Percentiles rank a stretch among this genome's conserved stretches.
Evolutionary conservation across 257 asterid species (phyloP).

Genomic region (Solanum ossicruentum): DNA sequence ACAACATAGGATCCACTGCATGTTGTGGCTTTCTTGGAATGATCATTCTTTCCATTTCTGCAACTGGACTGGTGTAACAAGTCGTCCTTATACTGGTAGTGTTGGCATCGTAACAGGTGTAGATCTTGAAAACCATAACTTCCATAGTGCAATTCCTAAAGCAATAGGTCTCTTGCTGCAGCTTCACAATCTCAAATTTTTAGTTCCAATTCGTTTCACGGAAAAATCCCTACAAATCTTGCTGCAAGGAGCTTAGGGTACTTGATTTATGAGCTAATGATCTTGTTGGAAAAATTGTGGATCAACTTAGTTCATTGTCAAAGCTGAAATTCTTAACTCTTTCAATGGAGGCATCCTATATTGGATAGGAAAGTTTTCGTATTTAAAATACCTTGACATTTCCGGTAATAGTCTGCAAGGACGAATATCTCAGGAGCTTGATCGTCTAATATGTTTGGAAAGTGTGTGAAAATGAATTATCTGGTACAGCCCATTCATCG

Average conservation of each 20-base stretch:
- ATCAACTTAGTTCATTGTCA: background rate
- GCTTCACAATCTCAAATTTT: slow-evolving; percentile 3
- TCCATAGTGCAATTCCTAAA: slow-evolving; percentile 9
- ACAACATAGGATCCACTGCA: background rate
- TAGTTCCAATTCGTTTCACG: slow-evolving; percentile 2
- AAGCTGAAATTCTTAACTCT: background rate
- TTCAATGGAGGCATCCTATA: slow-evolving; percentile 7
- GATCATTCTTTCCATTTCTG: slow-evolving; percentile 3
- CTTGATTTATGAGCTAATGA: background rate
- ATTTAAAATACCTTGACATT: background rate
- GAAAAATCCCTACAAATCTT: slow-evolving; percentile 1
- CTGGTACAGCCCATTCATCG: background rate
- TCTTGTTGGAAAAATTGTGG: background rate
- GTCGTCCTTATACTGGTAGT: background rate
- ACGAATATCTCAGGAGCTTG: slow-evolving; percentile 1
- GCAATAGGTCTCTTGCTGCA: slow-evolving; percentile 6
- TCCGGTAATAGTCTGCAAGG: background rate
- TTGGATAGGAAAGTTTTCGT: slow-evolving; percentile 6
- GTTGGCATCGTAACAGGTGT: slow-evolving; percentile 3
- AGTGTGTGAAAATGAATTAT: background rate
- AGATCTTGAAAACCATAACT: slow-evolving; percentile 1
- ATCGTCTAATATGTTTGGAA: background rate
- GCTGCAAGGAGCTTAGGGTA: slow-evolving; percentile 7
- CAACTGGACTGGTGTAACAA: slow-evolving; percentile 12
- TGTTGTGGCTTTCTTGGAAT: background rate